These are phyloP conservation scores for Posidonia australis DNA, from an alignment of 106 monocot genomes.

Conservation along the genomic window DNA sequence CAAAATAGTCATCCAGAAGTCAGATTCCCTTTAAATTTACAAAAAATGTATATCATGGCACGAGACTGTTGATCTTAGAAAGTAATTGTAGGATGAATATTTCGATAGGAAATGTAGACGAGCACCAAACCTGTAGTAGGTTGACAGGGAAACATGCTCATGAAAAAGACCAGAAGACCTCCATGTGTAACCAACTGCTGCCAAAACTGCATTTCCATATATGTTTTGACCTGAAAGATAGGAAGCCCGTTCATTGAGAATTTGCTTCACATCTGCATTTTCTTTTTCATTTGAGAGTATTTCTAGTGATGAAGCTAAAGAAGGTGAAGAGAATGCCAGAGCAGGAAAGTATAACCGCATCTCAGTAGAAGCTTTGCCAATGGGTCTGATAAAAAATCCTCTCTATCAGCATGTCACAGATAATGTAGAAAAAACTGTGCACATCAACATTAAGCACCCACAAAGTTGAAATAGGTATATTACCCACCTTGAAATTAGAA, in stretches of 20 bases:
- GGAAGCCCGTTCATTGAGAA: constrained; percentile 53
- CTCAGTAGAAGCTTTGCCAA: constrained; percentile 90
- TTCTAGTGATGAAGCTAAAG: constrained; percentile 24
- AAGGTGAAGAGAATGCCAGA: constrained; percentile 13
- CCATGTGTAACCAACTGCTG: constrained; percentile 74
- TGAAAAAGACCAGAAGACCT: constrained; percentile 49
- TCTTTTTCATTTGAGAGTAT: constrained; percentile 8
- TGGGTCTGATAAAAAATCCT: constrained; percentile 34
- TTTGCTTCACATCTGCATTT: constrained; percentile 6
- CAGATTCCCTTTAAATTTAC: no score
- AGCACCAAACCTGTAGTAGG: constrained; percentile 67
- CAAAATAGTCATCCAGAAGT: no score
- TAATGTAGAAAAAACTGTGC: constrained; percentile 1
- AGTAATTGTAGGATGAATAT: no score
- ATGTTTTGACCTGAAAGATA: constrained; percentile 79
- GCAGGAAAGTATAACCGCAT: constrained; percentile 66
- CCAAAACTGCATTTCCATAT: constrained; percentile 85
- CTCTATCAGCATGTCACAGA: neutral
- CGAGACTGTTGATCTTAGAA: no score
- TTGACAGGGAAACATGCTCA: constrained; percentile 56
- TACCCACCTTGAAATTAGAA: constrained; percentile 65
- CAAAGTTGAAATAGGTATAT: neutral
- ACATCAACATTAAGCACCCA: neutral
- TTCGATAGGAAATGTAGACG: no score
- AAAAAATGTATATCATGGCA: no score